Conservation (phyloP, 768 basidiomycete species). For the Paxillus ammoniavirescens region DNA sequence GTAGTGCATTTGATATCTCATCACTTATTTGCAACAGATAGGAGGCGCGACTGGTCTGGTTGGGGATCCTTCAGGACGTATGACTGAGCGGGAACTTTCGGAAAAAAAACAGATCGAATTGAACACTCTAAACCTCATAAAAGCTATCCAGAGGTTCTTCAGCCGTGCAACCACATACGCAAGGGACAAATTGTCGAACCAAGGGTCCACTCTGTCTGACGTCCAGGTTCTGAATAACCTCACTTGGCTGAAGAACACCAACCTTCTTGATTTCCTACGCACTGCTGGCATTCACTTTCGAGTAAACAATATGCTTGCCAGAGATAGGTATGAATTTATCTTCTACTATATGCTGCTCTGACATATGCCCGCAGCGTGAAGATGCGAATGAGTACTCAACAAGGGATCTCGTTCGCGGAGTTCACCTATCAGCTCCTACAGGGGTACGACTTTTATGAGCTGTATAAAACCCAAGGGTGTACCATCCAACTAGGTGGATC, state of each 20-base stretch:
- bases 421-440: constrained; percentile 97
- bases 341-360: neutral
- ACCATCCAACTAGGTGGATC: constrained; percentile 92
- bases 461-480: constrained; percentile 66
- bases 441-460: constrained; percentile 89
- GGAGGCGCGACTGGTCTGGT: constrained; percentile 96
- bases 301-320: constrained; percentile 85
- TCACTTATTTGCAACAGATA: constrained; percentile 52
- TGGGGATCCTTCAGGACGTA: constrained; percentile 93
- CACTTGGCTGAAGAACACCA: constrained; percentile 74
- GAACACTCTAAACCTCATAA: constrained; percentile 65
- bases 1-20: neutral
- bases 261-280: constrained; percentile 81
- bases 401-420: constrained; percentile 97
- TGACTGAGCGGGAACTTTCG: constrained; percentile 74
- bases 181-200: constrained; percentile 26
- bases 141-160: constrained; percentile 74
- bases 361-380: constrained; percentile 59
- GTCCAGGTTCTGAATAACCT: constrained; percentile 62
- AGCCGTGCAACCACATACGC: constrained; percentile 62
- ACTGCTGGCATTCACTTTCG: constrained; percentile 76
- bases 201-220: constrained; percentile 6
- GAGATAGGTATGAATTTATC: constrained; percentile 69
- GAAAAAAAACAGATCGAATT: constrained; percentile 53
- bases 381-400: constrained; percentile 70